These are phyloP conservation scores for Cerrena zonata DNA, from an alignment of 1,284 basidiomycete species.

Conservation along the genomic window DNA sequence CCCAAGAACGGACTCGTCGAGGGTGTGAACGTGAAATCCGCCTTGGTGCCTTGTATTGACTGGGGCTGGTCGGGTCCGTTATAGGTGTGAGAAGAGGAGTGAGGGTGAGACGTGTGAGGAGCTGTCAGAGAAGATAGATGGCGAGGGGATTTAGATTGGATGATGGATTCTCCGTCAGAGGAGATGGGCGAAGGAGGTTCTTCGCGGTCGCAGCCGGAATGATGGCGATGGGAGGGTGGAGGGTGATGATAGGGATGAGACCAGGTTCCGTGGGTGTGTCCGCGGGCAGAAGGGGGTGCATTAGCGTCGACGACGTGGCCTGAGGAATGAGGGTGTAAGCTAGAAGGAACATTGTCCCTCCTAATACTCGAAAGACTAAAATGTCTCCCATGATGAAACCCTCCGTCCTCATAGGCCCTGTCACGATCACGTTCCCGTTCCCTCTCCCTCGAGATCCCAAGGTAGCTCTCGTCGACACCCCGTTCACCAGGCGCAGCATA, in stretches of 20 bases:
- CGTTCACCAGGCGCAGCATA: slow-evolving; percentile 37
- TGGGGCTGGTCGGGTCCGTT: slow-evolving; percentile 17
- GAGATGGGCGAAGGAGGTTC: slow-evolving; percentile 64
- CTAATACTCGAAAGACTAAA: slow-evolving; percentile 36
- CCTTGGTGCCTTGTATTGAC: slow-evolving; percentile 9
- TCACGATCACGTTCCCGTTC: slow-evolving; percentile 10
- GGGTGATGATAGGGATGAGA: slow-evolving; percentile 39
- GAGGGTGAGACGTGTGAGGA: slow-evolving; percentile 12
- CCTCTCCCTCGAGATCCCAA: slow-evolving; percentile 38
- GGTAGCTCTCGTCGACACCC: slow-evolving; percentile 35
- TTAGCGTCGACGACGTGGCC: slow-evolving; percentile 36
- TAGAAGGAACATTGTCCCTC: slow-evolving; percentile 19
- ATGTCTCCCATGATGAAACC: slow-evolving; percentile 25
- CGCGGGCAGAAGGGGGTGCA: slow-evolving; percentile 12
- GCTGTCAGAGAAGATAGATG: slow-evolving; percentile 14
- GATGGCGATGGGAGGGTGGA: slow-evolving; percentile 31
- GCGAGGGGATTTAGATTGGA: slow-evolving; percentile 24
- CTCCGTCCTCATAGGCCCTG: slow-evolving; percentile 19
- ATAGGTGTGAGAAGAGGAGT: neutral
- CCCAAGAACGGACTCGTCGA: slow-evolving; percentile 80
- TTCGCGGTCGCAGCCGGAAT: slow-evolving; percentile 31
- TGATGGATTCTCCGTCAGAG: slow-evolving; percentile 57
- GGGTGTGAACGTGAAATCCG: slow-evolving; percentile 44
- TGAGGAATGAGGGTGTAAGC: slow-evolving; percentile 38
- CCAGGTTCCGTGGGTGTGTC: slow-evolving; percentile 24